Conservation (phyloP, 2,329 filamentous ascomycete genomes). For the Aspergillus sclerotialis region DNA sequence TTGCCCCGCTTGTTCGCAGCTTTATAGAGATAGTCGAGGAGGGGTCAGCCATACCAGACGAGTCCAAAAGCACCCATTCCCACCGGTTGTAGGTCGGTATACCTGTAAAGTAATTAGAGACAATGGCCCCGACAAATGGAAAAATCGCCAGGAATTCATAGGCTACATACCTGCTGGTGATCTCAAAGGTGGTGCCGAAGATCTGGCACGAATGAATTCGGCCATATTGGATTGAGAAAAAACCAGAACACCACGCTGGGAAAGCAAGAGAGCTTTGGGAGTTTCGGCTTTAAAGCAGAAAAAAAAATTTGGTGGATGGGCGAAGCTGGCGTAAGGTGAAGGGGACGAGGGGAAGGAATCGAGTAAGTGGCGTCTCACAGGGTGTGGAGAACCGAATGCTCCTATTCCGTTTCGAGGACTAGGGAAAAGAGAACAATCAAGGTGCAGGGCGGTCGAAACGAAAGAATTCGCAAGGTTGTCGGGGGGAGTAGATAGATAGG, state of each 20-base stretch:
- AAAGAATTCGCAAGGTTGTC: no score
- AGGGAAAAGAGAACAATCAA: no score
- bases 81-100: conserved; percentile 95
- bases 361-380: conserved; percentile 13
- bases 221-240: conserved; percentile 63
- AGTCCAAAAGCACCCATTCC: conserved; percentile 99
- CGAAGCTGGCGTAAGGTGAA: conserved; percentile 2
- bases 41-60: conserved; percentile 66
- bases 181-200: conserved; percentile 99
- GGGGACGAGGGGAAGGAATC: conserved; percentile 10
- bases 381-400: conserved; percentile 24
- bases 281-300: background rate
- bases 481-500: no score
- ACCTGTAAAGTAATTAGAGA: conserved; percentile 48
- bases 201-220: conserved; percentile 99
- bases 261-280: conserved; percentile 1
- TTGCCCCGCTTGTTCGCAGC: conserved; percentile 3
- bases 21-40: conserved; percentile 4
- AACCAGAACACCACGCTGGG: conserved; percentile 9
- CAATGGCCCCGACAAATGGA: no score
- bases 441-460: no score
- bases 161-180: conserved; percentile 93
- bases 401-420: conserved; percentile 10
- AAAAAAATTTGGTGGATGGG: conserved; percentile 4
- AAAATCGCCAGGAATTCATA: no score